A percentile compares a stretch with the other conserved stretches of the same genome.
Evolutionary conservation across 2,329 filamentous ascomycete species (phyloP).

Genomic region (Elsinoe perseae): DNA sequence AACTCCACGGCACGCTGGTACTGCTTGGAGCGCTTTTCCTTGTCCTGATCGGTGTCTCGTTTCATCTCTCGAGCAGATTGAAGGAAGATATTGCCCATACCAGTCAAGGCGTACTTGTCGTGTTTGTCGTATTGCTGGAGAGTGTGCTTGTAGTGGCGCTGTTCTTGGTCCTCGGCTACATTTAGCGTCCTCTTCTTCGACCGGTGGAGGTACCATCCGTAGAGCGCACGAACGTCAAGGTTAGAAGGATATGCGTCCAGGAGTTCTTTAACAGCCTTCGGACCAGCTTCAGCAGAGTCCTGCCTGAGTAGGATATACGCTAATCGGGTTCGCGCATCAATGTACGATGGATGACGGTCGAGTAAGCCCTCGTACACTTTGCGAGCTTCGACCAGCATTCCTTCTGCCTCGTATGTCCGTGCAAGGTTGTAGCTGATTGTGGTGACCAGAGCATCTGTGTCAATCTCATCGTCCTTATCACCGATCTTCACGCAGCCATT

Average conservation of each 20-base stretch:
- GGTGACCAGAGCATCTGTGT: conserved; percentile 85
- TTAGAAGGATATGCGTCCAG: conserved; percentile 79
- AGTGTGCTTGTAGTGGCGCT: conserved; percentile 93
- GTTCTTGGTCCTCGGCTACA: conserved; percentile 80
- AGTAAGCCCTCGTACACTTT: conserved; percentile 83
- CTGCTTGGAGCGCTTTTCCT: conserved; percentile 76
- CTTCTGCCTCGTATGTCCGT: conserved; percentile 81
- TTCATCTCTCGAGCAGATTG: conserved; percentile 88
- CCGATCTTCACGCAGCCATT: conserved; percentile 77
- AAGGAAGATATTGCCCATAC: conserved; percentile 94
- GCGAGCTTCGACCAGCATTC: conserved; percentile 71
- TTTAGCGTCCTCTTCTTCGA: conserved; percentile 75
- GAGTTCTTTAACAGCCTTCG: conserved; percentile 74
- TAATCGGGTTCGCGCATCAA: conserved; percentile 78
- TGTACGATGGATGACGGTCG: conserved; percentile 78
- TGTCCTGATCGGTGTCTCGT: conserved; percentile 79
- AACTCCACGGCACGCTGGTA: conserved; percentile 95
- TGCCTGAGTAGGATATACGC: conserved; percentile 83
- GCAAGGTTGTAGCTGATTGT: conserved; percentile 97
- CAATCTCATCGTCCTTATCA: conserved; percentile 61
- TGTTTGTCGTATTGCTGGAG: conserved; percentile 93
- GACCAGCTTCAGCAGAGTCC: conserved; percentile 75
- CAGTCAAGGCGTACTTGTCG: conserved; percentile 90
- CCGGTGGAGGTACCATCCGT: conserved; percentile 91
- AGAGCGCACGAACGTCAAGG: conserved; percentile 83